Base-by-base conservation (phyloP, 2,329 filamentous ascomycete genomes). In the Rhinocladiella similis region DNA sequence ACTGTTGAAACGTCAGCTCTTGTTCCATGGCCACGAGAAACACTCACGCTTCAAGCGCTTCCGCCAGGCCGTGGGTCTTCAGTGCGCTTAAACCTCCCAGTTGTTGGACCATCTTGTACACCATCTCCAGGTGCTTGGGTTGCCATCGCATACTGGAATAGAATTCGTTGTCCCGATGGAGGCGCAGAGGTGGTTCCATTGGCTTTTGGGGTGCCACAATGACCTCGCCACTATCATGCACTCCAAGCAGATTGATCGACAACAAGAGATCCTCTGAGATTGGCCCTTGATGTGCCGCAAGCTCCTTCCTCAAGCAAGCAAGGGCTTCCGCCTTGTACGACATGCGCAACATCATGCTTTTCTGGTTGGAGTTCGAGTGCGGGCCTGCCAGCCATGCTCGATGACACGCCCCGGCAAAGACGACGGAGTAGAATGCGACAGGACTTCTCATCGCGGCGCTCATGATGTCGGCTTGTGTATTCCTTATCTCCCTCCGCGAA, bases 61-160 rank as follows among this genome's bases (percentile, higher is more conserved):
- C 43, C 25, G 43, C 43, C 13, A 46, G 22, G 6, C 43, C 43
- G n/a, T 46, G 43, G 19, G 25, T 46, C n/a, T n/a, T 22, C n/a
- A 46, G n/a, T 27, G 43, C 22, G 20, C 25, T 12, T 13, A 46
- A 29, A 14, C 43, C 43, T 16, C 43, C 43, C 9, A 46, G 43
- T 27, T 46, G 43, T n/a, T 46, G 22, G 12, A 46, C 20, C 43
- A 46, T 46, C 10, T 12, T 16, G 43, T 27, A 46, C n/a, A 46
- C 13, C 43, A 46, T 46, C 19, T 46, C 43, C 19, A 46, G 25
- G 10, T 46, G 43, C 20, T 46, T 46, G 13, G 43, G 43, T 16
- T 46, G 43, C 43, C 47, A 49, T 49, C 47, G 19, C 47, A 49
- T 39, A 29, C 47, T 49, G 25, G 47, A 35, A 35, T 49, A 49